Conservation (phyloP, 208 protist species). For the Phytomonas francai region DNA sequence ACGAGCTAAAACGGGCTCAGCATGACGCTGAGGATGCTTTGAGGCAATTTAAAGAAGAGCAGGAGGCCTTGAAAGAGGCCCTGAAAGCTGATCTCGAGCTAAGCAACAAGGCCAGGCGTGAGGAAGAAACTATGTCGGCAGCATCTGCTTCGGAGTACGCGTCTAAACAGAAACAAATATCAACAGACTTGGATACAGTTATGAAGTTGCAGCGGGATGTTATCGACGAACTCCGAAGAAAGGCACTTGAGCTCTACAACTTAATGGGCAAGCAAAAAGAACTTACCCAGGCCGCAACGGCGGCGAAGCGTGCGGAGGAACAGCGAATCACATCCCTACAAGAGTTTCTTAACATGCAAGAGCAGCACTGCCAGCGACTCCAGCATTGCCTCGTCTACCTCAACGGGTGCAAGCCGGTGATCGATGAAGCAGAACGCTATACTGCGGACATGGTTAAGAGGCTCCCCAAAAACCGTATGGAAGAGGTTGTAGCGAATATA, state of each 20-base stretch:
- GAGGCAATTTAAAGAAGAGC: slow-evolving; percentile 38
- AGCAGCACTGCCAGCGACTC: slow-evolving; percentile 56
- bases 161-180: slow-evolving; percentile 20
- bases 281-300: slow-evolving; percentile 30
- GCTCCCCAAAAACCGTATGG: slow-evolving; percentile 32
- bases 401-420: slow-evolving; percentile 33
- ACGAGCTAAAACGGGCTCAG: slow-evolving; percentile 37
- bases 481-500: slow-evolving; percentile 31
- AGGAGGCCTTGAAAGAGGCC: slow-evolving; percentile 24
- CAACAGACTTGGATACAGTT: slow-evolving; percentile 22
- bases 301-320: slow-evolving; percentile 42
- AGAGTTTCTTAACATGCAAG: slow-evolving; percentile 63
- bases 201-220: slow-evolving; percentile 42
- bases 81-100: slow-evolving; percentile 39
- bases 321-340: slow-evolving; percentile 55
- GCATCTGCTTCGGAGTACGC: slow-evolving; percentile 28
- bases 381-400: slow-evolving; percentile 57
- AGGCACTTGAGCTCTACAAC: slow-evolving; percentile 40
- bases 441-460: slow-evolving; percentile 41
- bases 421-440: slow-evolving; percentile 47
- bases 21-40: slow-evolving; percentile 48
- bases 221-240: slow-evolving; percentile 58
- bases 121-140: slow-evolving; percentile 35
- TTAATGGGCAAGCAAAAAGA: slow-evolving; percentile 56
- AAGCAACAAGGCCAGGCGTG: slow-evolving; percentile 30